Conservation (phyloP, 2,329 filamentous ascomycete species). For the Daldinia eschscholtzii region DNA sequence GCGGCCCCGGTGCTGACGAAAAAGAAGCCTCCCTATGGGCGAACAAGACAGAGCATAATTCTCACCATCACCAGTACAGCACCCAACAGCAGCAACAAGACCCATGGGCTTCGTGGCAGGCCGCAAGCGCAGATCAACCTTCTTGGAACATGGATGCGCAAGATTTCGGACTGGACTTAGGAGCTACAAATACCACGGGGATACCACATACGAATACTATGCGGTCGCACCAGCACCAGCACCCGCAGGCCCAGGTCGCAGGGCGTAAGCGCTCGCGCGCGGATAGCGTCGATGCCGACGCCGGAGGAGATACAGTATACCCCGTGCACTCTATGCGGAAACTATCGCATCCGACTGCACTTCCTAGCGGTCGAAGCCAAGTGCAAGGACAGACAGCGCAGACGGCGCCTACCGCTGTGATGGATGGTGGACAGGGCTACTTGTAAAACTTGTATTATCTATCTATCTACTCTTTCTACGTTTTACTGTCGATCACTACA, state of each 20-base stretch:
- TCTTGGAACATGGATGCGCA: conserved; percentile 35
- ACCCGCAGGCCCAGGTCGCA: conserved; percentile 22
- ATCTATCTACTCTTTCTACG: background rate
- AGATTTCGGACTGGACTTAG: conserved; percentile 40
- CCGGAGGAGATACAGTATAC: conserved; percentile 39
- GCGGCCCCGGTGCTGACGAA: conserved; percentile 8
- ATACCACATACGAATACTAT: background rate
- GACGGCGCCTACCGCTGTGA: conserved; percentile 44
- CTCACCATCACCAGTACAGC: background rate
- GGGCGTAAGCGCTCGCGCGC: conserved; percentile 53
- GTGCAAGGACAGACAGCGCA: conserved; percentile 7
- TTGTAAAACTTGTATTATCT: conserved; percentile 23
- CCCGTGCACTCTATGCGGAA: conserved; percentile 48
- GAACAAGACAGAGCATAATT: background rate
- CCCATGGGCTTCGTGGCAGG: conserved; percentile 42
- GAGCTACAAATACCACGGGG: conserved; percentile 6
- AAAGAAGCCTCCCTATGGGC: conserved; percentile 10
- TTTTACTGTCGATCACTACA: conserved; percentile 5
- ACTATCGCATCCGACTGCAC: conserved; percentile 45
- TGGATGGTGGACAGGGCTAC: conserved; percentile 42
- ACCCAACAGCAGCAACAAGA: conserved; percentile 32
- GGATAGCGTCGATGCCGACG: conserved; percentile 48
- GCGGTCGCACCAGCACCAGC: background rate
- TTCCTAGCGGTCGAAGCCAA: conserved; percentile 4
- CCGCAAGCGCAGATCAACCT: conserved; percentile 14